Conservation (phyloP, 1,284 basidiomycete genomes). For the Phaffia rhodozyma region DNA sequence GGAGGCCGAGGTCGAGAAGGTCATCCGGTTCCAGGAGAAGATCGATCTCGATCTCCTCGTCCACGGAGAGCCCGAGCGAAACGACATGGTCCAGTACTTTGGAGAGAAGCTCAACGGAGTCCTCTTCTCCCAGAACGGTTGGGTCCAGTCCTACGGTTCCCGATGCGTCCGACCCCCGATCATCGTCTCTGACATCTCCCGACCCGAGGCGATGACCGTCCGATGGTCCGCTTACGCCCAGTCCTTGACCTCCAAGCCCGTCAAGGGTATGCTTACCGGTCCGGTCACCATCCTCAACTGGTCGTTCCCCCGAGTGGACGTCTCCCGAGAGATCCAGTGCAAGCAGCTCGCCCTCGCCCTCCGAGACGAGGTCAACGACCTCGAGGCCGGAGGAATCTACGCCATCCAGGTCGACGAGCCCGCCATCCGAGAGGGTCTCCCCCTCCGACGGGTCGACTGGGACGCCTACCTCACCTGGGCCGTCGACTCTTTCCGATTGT, state of each 20-base stretch:
- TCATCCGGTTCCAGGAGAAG: conserved; percentile 93
- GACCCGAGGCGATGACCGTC: conserved; percentile 87
- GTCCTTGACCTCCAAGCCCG: conserved; percentile 81
- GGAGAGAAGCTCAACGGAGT: conserved; percentile 94
- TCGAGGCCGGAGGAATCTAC: conserved; percentile 92
- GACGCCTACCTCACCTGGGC: conserved; percentile 90
- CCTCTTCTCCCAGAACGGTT: conserved; percentile 95
- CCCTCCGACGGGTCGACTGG: conserved; percentile 90
- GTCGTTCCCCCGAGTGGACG: conserved; percentile 99
- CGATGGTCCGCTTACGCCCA: conserved; percentile 96
- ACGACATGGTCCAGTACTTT: conserved; percentile 99
- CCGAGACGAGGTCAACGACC: conserved; percentile 95
- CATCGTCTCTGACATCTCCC: conserved; percentile 91
- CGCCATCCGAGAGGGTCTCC: conserved; percentile 97
- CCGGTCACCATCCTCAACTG: conserved; percentile 98
- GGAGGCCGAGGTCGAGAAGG: conserved; percentile 90
- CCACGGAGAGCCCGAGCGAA: conserved; percentile 97
- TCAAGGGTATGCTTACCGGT: conserved; percentile 80
- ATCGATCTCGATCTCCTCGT: conserved; percentile 94
- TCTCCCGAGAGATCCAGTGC: conserved; percentile 91
- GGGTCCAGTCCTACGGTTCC: conserved; percentile 84
- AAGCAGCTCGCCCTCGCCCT: conserved; percentile 97
- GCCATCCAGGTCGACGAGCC: conserved; percentile 99
- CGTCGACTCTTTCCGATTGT: conserved; percentile 91
- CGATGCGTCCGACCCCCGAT: conserved; percentile 99